Base-by-base conservation (phyloP, 2,329 filamentous ascomycete species). In the Scytalidium lignicola region DNA sequence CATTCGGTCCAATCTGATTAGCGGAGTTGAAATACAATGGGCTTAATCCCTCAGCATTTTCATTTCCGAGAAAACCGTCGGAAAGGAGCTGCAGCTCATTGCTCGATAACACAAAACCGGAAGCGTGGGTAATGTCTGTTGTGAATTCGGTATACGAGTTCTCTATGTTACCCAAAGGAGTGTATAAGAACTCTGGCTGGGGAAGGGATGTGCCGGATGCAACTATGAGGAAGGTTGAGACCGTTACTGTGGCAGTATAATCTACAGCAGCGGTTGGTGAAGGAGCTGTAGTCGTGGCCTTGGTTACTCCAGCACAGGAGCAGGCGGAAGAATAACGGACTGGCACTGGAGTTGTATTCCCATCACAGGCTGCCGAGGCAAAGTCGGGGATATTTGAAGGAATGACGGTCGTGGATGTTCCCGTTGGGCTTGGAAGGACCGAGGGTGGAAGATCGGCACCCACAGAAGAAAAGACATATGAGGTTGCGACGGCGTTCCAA, bases 261-360 rank as follows among this genome's bases (percentile, higher is more conserved):
- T 43, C 41, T 20, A 43, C 41, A 6, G 41, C 10, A n/a, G 9
- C 12, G 18, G 22, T 43, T 19, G 41, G 41, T 21, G 41, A 43
- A 23, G 41, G 19, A n/a, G 41, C 41, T 23, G 19, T n/a, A 8
- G 4, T 23, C 18, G 41, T 43, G 18, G 41, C 41, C 6, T 21
- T 6, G 41, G n/a, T 43, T 12, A 43, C 18, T 43, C 18, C 18
- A n/a, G 41, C 41, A n/a, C 41, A 43, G 18, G 41, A 43, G 41
- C 41, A 43, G 15, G 41, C 41, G 19, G 41, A 43, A 21, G 41
- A 43, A 23, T 43, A 43, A 20, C 41, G 41, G 41, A 23, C 22
- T 23, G 22, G 19, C 9, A 43, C 18, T 43, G 41, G 41, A 20
- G 41, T 43, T 19, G 41, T 43, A 15, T 43, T 43, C 12, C 41